Base-by-base conservation (phyloP, 106 monocot genomes). In the Acanthochlamys bracteata region DNA sequence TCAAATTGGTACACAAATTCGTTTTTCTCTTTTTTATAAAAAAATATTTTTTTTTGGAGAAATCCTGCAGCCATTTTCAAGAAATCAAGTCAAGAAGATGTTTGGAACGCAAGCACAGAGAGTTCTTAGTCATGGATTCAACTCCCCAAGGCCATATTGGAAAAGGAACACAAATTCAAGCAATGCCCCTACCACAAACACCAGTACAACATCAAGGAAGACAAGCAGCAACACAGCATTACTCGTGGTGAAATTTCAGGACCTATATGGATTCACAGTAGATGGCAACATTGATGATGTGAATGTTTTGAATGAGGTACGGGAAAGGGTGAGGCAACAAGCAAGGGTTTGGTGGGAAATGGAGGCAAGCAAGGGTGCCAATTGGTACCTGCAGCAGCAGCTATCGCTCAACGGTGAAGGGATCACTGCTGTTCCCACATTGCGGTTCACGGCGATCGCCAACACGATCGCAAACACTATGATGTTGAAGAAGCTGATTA, bases 241-340 rank as follows among this genome's bases (percentile, higher is more conserved):
- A 51, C 64, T 87, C n/a, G 64, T 63, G 10, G 96, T 85, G n/a
- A 96, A 91, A 66, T 96, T 96, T 45, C 88, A 96, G 53, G 96
- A 96, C 72, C 62, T 96, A n/a, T 96, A 96, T 52, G 88, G 83
- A 22, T 96, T 96, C 80, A 64, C 69, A 21, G 96, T 85, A 4
- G 91, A 96, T 57, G 96, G 91, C 40, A 85, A 79, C 61, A 66
- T 96, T 8, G 96, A 96, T 27, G 96, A 96, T 71, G 91, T 88
- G 40, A 96, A 96, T 81, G 80, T 91, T n/a, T 51, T 96, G 69
- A 96, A 96, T 68, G 96, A 96, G 68, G 96, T 96, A 65, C 76
- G 88, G 57, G 96, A 96, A 78, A 88, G 83, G 76, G 80, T 91
- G 46, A 84, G 83, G 72, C 61, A 76, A 63, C 96, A 96, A 40